A percentile compares a stretch with the other conserved stretches of the same genome.
phyloP scores from a whole-genome alignment of 2,329 filamentous ascomycete species.

The Xylariaceae sp. region DNA sequence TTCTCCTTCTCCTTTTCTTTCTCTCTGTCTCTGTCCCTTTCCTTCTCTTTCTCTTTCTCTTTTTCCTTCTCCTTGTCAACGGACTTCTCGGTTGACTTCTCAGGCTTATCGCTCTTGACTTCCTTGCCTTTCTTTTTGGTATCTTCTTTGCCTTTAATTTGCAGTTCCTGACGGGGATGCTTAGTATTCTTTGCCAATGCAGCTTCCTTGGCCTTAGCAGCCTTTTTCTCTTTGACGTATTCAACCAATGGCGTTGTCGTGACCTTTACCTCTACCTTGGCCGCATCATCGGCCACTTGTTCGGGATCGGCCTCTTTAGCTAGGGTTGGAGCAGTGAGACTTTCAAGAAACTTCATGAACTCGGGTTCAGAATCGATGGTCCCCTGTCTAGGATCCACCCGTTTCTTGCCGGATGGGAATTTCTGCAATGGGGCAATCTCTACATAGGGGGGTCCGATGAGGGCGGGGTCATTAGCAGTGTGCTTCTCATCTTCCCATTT shows the following conservation, averaged over 20 bases:
- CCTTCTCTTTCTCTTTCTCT: constrained; percentile 54
- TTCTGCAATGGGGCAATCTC: constrained; percentile 83
- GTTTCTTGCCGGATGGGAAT: constrained; percentile 66
- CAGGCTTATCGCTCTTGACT: constrained; percentile 54
- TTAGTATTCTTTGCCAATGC: constrained; percentile 51
- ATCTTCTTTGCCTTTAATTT: constrained; percentile 51
- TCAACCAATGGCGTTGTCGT: constrained; percentile 86
- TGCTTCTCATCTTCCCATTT: constrained; percentile 78
- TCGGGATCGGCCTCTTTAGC: constrained; percentile 45
- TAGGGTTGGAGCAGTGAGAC: constrained; percentile 62
- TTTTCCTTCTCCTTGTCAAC: constrained; percentile 51
- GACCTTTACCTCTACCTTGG: constrained; percentile 53
- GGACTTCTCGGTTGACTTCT: constrained; percentile 57
- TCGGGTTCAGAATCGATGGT: constrained; percentile 96
- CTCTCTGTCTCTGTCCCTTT: constrained; percentile 49
- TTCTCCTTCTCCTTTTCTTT: constrained; percentile 47
- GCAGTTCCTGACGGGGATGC: constrained; percentile 49
- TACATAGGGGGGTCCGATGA: constrained; percentile 72
- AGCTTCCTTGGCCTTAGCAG: constrained; percentile 58
- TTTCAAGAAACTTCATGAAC: constrained; percentile 88
- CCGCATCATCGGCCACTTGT: constrained; percentile 42
- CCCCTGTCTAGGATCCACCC: constrained; percentile 78
- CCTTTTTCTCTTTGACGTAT: constrained; percentile 86
- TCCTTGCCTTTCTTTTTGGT: constrained; percentile 55
- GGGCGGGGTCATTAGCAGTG: constrained; percentile 62